Evolutionary conservation across 1,284 basidiomycete genomes (phyloP).

Genomic region (Microbotryomycetes sp.): DNA sequence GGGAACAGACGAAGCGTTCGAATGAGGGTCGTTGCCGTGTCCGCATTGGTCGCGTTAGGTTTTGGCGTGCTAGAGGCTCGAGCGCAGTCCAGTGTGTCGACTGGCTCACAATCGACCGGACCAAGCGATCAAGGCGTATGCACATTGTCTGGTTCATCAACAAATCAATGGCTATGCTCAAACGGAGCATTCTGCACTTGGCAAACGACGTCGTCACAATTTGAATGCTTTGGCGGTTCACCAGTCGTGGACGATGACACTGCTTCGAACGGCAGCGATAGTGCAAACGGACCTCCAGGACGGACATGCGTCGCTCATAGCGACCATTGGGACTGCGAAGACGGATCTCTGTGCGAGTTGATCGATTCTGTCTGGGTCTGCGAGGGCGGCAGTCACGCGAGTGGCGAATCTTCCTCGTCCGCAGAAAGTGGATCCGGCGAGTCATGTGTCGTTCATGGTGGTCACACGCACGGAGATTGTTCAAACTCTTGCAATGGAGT

Average conservation of each 20-base stretch:
- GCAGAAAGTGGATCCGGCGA: neutral
- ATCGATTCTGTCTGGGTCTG: constrained; percentile 17
- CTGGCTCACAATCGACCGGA: neutral
- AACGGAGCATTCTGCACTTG: constrained; percentile 27
- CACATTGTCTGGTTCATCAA: neutral
- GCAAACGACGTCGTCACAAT: neutral
- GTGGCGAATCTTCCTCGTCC: neutral
- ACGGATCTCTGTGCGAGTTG: constrained; percentile 24
- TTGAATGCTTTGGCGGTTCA: constrained; percentile 4
- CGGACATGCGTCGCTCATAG: constrained; percentile 9
- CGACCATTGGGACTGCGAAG: constrained; percentile 25
- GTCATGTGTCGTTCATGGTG: constrained; percentile 27
- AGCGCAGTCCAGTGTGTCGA: neutral
- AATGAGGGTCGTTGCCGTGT: too few relatives aligned
- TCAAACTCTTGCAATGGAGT: constrained; percentile 29
- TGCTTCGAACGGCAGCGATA: neutral
- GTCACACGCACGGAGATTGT: constrained; percentile 43
- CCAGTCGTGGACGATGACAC: neutral
- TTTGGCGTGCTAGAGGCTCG: neutral
- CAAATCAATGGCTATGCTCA: constrained; percentile 16
- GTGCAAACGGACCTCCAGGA: constrained; percentile 22
- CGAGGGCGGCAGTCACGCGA: neutral
- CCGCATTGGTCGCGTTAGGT: neutral
- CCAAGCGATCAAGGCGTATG: constrained; percentile 1
- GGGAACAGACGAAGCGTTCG: too few relatives aligned